Percentiles rank a stretch among this genome's conserved stretches.
Conservation (phyloP, 768 basidiomycete species). For the Lentinula edodes region DNA sequence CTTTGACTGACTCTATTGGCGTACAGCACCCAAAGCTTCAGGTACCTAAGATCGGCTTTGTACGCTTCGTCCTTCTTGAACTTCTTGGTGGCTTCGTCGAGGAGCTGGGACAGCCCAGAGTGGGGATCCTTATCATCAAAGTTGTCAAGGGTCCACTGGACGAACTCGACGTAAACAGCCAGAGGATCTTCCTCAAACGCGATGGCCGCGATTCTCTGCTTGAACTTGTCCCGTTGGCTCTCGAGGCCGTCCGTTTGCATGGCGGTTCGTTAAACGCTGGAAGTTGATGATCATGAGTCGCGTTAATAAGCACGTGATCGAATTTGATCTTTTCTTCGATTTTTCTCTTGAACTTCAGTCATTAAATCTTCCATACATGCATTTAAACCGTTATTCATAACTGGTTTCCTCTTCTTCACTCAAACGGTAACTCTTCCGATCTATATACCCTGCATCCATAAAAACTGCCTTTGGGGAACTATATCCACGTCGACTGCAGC, state of each 20-base stretch:
- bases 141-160: slow-evolving; percentile 83
- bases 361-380: no score
- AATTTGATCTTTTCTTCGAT: neutral
- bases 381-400: no score
- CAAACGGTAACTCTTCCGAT: no score
- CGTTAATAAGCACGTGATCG: neutral
- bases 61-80: slow-evolving; percentile 85
- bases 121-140: slow-evolving; percentile 64
- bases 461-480: no score
- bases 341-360: neutral
- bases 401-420: no score
- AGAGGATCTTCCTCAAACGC: slow-evolving; percentile 83
- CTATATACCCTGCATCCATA: no score
- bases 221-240: slow-evolving; percentile 19
- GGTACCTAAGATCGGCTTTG: slow-evolving; percentile 82
- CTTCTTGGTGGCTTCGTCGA: slow-evolving; percentile 77
- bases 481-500: no score
- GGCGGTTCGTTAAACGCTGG: slow-evolving; percentile 9
- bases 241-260: slow-evolving; percentile 9
- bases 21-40: slow-evolving; percentile 89
- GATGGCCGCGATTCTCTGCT: slow-evolving; percentile 33
- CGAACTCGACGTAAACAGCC: slow-evolving; percentile 78
- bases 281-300: neutral
- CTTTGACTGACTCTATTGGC: slow-evolving; percentile 74
- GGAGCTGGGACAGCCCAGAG: slow-evolving; percentile 73